Base-by-base conservation (phyloP, 2,329 filamentous ascomycete species). In the Fonsecaea erecta region DNA sequence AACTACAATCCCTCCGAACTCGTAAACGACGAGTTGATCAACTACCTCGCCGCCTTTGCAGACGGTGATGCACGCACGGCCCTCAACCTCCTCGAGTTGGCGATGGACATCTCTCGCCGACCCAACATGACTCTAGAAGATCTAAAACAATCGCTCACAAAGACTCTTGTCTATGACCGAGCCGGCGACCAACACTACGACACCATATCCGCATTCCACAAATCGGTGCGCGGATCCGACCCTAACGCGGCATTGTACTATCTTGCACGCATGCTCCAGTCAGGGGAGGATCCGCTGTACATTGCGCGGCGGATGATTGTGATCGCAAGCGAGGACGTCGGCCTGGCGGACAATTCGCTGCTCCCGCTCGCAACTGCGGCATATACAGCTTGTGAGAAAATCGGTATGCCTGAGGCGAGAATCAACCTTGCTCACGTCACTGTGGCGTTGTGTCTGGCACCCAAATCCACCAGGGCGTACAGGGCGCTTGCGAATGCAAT, bases 181-280 rank as follows among this genome's bases (percentile, higher is more conserved):
- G 91, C 91, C 0, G 94, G 95, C 59, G 95, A 99, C 77, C 92
- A 97, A 76, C 95, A 98, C 79, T 99, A 98, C 80, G 94, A 99
- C 75, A 95, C 91, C 60, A 98, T 99, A 73, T 96, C 92, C 0
- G 95, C 95, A 32, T 95, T 98, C 73, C 95, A 98, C 84, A 99
- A 99, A 74, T 93, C 93, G 1, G 89, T 98, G 9, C 90, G 95
- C 52, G 95, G 95, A 46, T 90, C 88, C 62, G 89, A 97, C 73
- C 78, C 94, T 0, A 91, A 98, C 76, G 95, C 94, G 0, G 86
- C 94, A 0, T 84, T 99, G 1, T 99, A 98, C 80, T 99, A 98
- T 76, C 86, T 99, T 1, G 92, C 91, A 0, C 89, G 95, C 37
- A 99, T 99, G 95, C 86, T 99, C 4, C 90, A 96, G 73, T 95